These are phyloP conservation scores for Corchorus olitorius DNA, from an alignment of 345 rosid genomes.

Conservation along the genomic window DNA sequence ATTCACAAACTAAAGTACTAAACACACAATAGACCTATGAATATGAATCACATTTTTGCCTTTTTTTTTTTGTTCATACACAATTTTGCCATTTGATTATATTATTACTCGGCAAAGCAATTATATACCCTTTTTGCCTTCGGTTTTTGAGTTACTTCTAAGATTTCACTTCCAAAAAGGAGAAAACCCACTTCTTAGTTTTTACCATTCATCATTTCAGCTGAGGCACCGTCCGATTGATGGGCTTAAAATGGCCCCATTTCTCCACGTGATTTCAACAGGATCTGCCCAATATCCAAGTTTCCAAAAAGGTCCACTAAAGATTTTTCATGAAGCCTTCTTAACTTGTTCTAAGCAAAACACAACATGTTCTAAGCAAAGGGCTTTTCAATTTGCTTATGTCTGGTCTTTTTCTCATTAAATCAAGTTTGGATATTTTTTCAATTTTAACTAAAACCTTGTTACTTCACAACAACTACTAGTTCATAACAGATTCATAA, in stretches of 20 bases:
- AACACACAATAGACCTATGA: neutral
- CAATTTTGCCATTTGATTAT: neutral
- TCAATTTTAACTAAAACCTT: too few species aligned
- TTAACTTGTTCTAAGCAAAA: neutral
- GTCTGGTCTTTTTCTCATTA: too few species aligned
- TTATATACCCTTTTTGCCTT: neutral
- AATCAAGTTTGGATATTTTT: too few species aligned
- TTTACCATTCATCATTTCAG: slow-evolving; percentile 18
- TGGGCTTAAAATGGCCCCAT: slow-evolving; percentile 21
- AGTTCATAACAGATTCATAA: too few species aligned
- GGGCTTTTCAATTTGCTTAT: too few species aligned
- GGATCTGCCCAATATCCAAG: slow-evolving; percentile 4
- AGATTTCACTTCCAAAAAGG: slow-evolving; percentile 9
- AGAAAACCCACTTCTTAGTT: neutral
- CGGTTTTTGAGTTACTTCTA: slow-evolving; percentile 18
- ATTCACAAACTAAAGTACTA: neutral
- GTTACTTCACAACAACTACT: too few species aligned
- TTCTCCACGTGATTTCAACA: neutral
- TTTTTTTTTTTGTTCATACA: too few species aligned
- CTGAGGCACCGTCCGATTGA: neutral
- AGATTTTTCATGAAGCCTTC: neutral
- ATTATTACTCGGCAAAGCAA: too few species aligned
- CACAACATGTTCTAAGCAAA: neutral
- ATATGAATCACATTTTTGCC: too few species aligned
- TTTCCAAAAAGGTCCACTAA: neutral